Evolutionary conservation across 2,329 filamentous ascomycete genomes (phyloP), one percentile per base, ranked within the genome.

Genomic region (Cyphellophora europaea): DNA sequence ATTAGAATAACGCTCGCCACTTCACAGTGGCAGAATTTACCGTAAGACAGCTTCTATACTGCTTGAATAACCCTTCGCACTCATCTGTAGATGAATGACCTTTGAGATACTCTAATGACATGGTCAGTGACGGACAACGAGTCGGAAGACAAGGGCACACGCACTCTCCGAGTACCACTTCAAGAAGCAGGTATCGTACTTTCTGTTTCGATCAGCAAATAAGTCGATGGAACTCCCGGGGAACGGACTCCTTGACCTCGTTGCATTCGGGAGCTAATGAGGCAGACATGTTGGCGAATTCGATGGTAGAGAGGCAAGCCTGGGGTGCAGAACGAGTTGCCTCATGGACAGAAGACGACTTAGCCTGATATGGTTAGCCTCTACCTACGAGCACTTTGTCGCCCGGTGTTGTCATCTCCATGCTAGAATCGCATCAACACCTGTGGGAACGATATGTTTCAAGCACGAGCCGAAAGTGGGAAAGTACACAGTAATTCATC

Each of bases 141-240:
- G n/a, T n/a, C n/a, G n/a, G n/a, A n/a, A n/a, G 32, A 50, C 49
- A 33, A 33, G 27, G 28, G 33, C 13, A 12, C 32, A 19, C 80
- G 40, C 69, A 95, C 91, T 96, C 63, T 98, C 91, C 56, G 88
- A 95, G 61, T 98, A 98, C 91, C 91, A 98, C 64, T 94, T 96
- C 45, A 98, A 67, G 58, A 98, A 98, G 65, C 91, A 98, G 34
- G 82, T 88, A 59, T 98, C 91, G 57, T 98, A 98, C 51, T 80
- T 84, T 58, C 88, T 95, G 42, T 28, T 37, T 23, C 42, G 41
- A 11, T 14, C 10, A 37, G 35, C 13, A 16, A 14, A 17, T 31
- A 32, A 5, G 29, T 21, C 12, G 12, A 30, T 21, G 34, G n/a
- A 15, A 12, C 18, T 27, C 6, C n/a, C 30, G 19, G 17, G 17